These are phyloP conservation scores for Talinum fruticosum DNA, from an alignment of 148 eudicot genomes.

Conservation along the genomic window DNA sequence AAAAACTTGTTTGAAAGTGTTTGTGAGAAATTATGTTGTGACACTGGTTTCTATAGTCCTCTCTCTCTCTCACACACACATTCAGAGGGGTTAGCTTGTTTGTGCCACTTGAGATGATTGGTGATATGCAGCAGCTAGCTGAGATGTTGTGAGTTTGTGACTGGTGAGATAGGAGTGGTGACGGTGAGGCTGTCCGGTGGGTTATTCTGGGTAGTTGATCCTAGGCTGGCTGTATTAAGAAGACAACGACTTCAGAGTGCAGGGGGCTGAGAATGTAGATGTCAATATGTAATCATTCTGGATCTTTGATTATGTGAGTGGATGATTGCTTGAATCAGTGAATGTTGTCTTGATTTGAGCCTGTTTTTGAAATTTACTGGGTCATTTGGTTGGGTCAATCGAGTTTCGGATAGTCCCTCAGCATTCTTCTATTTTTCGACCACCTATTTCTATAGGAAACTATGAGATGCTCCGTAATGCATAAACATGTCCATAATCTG, in stretches of 20 bases:
- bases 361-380: neutral
- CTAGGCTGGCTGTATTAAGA: too few species aligned
- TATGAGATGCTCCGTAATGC: too few species aligned
- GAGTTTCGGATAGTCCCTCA: neutral
- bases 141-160: neutral
- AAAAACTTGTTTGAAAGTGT: neutral
- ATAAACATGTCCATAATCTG: too few species aligned
- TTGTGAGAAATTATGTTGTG: neutral
- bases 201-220: too few species aligned
- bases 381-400: neutral
- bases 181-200: too few species aligned
- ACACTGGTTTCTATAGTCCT: too few species aligned
- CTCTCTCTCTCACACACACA: too few species aligned
- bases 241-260: neutral
- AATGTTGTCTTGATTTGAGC: neutral
- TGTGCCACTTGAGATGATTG: neutral
- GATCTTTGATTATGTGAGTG: neutral
- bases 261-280: neutral
- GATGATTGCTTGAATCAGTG: neutral
- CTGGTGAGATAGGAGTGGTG: too few species aligned
- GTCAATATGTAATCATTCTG: neutral
- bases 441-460: neutral
- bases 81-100: neutral
- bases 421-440: neutral
- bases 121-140: neutral